A percentile compares a stretch with the other conserved stretches of the same genome.
These are phyloP conservation scores for Clarireedia sp. DNA, from an alignment of 2,329 filamentous ascomycete species.

Conservation along the genomic window DNA sequence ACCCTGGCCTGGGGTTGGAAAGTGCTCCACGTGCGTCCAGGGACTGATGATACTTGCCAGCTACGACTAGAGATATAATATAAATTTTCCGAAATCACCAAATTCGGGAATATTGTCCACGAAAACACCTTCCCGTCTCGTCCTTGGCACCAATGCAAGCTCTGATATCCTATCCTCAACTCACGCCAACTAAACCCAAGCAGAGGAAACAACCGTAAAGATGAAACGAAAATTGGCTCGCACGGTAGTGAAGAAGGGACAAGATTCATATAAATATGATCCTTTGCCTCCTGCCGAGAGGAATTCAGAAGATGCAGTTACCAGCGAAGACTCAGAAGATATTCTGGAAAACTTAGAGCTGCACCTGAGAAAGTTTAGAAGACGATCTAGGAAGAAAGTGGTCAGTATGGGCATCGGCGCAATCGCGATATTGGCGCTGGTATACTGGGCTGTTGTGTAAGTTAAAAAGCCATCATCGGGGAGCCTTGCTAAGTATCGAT, in stretches of 20 bases:
- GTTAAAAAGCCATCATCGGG: not conserved
- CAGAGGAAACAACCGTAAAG: not conserved
- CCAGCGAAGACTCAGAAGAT: constrained; percentile 8
- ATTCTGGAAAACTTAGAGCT: constrained; percentile 13
- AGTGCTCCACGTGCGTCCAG: not conserved
- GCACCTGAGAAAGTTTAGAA: constrained; percentile 16
- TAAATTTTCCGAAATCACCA: not conserved
- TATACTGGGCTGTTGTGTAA: constrained; percentile 21
- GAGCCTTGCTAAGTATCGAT: constrained; percentile 4
- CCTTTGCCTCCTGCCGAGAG: constrained; percentile 9
- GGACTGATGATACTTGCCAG: constrained; percentile 3
- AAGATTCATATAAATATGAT: constrained; percentile 19
- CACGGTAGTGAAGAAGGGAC: not conserved
- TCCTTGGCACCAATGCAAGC: not conserved
- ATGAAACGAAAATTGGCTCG: constrained; percentile 13
- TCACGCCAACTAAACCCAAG: not conserved
- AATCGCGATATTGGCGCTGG: constrained; percentile 17
- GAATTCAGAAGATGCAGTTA: constrained; percentile 8
- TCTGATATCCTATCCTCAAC: not conserved
- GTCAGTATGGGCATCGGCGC: constrained; percentile 13
- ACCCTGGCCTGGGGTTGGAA: not conserved
- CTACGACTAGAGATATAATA: not conserved
- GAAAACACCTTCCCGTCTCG: not conserved
- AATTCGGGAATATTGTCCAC: not conserved
- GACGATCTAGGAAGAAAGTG: constrained; percentile 14